Conservation (phyloP, 768 basidiomycete species). For the Panellus pusillus region DNA sequence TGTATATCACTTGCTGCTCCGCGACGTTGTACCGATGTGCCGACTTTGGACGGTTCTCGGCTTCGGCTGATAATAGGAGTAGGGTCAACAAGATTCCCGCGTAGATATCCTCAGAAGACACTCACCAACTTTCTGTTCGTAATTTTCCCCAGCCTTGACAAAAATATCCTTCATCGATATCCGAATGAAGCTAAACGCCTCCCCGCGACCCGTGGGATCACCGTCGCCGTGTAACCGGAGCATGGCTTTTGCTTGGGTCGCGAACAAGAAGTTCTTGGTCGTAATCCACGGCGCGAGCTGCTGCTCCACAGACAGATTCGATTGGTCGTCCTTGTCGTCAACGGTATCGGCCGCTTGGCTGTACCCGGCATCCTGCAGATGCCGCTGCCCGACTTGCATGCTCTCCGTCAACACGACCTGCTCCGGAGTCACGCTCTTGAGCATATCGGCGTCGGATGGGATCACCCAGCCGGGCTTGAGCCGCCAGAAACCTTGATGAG, state of each 20-base stretch:
- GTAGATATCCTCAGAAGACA: slow-evolving; percentile 10
- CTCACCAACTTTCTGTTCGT: slow-evolving; percentile 81
- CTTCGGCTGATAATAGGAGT: slow-evolving; percentile 59
- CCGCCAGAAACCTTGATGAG: slow-evolving; percentile 96
- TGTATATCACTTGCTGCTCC: slow-evolving; percentile 94
- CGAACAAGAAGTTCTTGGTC: slow-evolving; percentile 94
- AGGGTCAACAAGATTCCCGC: slow-evolving; percentile 11
- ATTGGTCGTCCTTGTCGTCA: slow-evolving; percentile 71
- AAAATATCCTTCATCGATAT: slow-evolving; percentile 99
- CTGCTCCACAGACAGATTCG: slow-evolving; percentile 89
- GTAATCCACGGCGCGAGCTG: slow-evolving; percentile 99
- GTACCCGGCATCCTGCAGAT: slow-evolving; percentile 91
- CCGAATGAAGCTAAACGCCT: slow-evolving; percentile 95
- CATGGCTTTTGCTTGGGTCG: slow-evolving; percentile 96
- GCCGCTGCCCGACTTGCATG: slow-evolving; percentile 96
- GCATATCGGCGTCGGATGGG: slow-evolving; percentile 81
- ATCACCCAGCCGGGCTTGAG: slow-evolving; percentile 72
- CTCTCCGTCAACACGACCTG: slow-evolving; percentile 91
- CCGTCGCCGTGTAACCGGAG: slow-evolving; percentile 95
- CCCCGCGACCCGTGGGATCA: slow-evolving; percentile 91
- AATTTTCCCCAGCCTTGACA: slow-evolving; percentile 93
- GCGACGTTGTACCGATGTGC: slow-evolving; percentile 92
- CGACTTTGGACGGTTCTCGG: slow-evolving; percentile 85
- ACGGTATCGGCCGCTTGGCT: slow-evolving; percentile 79
- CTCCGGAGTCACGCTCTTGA: slow-evolving; percentile 92